phyloP scores from a whole-genome alignment of 768 basidiomycete species.

The Phylloporus rhodoxanthus region DNA sequence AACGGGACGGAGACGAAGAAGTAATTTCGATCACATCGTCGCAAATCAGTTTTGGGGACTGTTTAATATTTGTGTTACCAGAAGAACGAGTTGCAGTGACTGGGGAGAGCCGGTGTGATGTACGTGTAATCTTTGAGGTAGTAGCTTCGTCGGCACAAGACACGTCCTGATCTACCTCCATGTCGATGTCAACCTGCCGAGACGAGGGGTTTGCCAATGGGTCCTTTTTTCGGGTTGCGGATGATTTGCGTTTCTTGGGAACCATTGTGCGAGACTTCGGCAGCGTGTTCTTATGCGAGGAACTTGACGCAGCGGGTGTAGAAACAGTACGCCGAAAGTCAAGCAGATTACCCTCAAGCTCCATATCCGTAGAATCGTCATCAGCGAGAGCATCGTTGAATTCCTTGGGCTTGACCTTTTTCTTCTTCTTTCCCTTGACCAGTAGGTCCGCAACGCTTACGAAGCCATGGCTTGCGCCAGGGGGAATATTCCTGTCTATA shows the following conservation, averaged over 20 bases:
- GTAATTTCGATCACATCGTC: conserved; percentile 30
- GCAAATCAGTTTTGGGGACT: conserved; percentile 21
- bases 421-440: conserved; percentile 48
- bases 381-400: conserved; percentile 48
- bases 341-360: conserved; percentile 54
- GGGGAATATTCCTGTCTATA: conserved; percentile 63
- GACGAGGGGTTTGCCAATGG: conserved; percentile 40
- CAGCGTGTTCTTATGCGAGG: conserved; percentile 34
- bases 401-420: conserved; percentile 33
- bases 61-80: background rate
- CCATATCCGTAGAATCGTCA: conserved; percentile 65
- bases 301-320: conserved; percentile 35
- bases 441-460: conserved; percentile 61
- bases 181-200: conserved; percentile 42
- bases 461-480: conserved; percentile 66
- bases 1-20: conserved; percentile 25
- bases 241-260: conserved; percentile 17
- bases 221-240: conserved; percentile 21
- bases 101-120: conserved; percentile 6
- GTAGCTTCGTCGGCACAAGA: conserved; percentile 10
- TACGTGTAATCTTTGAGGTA: conserved; percentile 1
- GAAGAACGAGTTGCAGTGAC: conserved; percentile 13
- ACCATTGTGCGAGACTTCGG: conserved; percentile 43
- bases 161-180: conserved; percentile 47
- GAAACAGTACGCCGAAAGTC: conserved; percentile 47